Conservation (phyloP, 306 rosid species). For the Cotoneaster glaucophyllus region DNA sequence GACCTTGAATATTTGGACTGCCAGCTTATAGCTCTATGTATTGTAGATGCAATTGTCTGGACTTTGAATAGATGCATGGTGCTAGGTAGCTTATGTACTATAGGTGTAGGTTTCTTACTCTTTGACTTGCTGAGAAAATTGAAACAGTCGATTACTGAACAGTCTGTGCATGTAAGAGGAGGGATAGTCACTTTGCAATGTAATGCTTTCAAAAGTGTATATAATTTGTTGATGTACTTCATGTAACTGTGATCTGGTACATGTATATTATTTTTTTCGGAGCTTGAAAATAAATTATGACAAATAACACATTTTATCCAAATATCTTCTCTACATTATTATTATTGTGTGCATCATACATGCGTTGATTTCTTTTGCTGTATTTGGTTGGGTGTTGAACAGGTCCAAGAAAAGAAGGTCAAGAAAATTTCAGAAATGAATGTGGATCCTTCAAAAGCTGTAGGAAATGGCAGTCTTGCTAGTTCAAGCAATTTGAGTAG, state of each 20-base stretch:
- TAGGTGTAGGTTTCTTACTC: not conserved
- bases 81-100: not conserved
- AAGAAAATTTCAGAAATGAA: slow-evolving; percentile 90
- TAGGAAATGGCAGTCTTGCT: slow-evolving; percentile 71
- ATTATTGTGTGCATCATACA: slow-evolving; percentile 8
- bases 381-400: slow-evolving; percentile 29
- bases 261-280: not conserved
- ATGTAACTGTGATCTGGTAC: not conserved
- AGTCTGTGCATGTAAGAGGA: not conserved
- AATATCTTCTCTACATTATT: not conserved
- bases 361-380: slow-evolving; percentile 10
- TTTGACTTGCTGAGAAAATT: not conserved
- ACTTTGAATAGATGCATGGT: not conserved
- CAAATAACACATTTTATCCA: not conserved
- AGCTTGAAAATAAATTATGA: not conserved
- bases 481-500: slow-evolving; percentile 75
- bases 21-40: not conserved
- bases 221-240: not conserved
- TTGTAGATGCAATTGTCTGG: not conserved
- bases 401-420: slow-evolving; percentile 98
- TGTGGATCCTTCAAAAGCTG: slow-evolving; percentile 62
- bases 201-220: not conserved
- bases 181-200: not conserved
- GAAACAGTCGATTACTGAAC: not conserved
- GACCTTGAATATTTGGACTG: not conserved